These are phyloP conservation scores for Inga laurina DNA, from an alignment of 306 rosid species.

Conservation along the genomic window DNA sequence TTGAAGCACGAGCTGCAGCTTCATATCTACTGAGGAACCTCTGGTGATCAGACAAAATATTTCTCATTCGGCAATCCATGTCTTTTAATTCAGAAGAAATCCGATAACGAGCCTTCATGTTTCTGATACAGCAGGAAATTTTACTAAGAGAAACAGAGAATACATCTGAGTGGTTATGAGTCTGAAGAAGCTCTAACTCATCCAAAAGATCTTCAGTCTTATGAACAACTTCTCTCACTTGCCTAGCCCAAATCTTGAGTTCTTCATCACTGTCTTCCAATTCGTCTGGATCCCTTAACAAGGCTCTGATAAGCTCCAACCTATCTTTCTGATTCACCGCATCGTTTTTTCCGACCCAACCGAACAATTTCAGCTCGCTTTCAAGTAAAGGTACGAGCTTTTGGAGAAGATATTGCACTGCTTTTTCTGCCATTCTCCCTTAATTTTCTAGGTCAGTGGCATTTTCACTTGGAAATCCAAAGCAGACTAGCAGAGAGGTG, in stretches of 20 bases:
- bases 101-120: conserved; percentile 43
- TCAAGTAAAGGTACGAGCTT: conserved; percentile 33
- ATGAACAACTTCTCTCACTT: conserved; percentile 48
- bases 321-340: conserved; percentile 31
- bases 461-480: conserved; percentile 7
- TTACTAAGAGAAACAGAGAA: conserved; percentile 21
- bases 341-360: conserved; percentile 34
- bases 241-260: conserved; percentile 52
- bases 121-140: conserved; percentile 28
- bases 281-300: conserved; percentile 48
- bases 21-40: conserved; percentile 31
- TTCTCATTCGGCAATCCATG: conserved; percentile 35
- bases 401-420: conserved; percentile 35
- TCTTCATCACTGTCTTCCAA: conserved; percentile 41
- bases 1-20: conserved; percentile 38
- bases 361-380: conserved; percentile 28
- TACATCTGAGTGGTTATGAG: conserved; percentile 12
- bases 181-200: conserved; percentile 35
- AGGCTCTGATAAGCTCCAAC: conserved; percentile 44
- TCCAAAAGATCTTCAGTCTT: conserved; percentile 52
- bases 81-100: conserved; percentile 34
- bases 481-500: not conserved
- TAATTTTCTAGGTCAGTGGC: not conserved
- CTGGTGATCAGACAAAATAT: conserved; percentile 21
- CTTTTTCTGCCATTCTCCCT: conserved; percentile 46